These are phyloP conservation scores for Sporothrix sp. DNA, from an alignment of 2,329 filamentous ascomycete species.

Conservation along the genomic window DNA sequence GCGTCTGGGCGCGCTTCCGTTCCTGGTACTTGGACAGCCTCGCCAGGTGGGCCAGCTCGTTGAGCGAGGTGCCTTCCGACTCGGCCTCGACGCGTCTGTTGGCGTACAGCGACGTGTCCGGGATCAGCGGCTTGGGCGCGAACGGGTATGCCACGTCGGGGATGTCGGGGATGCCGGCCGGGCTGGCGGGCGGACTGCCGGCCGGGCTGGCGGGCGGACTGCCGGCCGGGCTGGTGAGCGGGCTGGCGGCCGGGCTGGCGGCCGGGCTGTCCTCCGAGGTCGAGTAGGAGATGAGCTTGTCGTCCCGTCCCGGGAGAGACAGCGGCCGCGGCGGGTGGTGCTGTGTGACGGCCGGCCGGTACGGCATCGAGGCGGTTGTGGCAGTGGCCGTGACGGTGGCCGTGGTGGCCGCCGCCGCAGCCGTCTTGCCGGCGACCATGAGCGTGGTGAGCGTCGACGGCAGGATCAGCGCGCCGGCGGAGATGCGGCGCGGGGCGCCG, in stretches of 20 bases:
- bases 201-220: conserved; percentile 31
- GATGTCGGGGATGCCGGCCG: conserved; percentile 35
- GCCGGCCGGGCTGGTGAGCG: conserved; percentile 31
- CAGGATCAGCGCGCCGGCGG: conserved; percentile 27
- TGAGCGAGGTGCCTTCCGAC: conserved; percentile 57
- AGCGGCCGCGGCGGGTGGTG: not conserved
- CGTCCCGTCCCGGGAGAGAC: not conserved
- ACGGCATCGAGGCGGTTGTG: conserved; percentile 17
- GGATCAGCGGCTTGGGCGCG: conserved; percentile 47
- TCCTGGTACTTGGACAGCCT: conserved; percentile 72
- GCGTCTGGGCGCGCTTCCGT: conserved; percentile 64
- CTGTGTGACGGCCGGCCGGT: not conserved
- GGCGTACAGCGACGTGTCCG: conserved; percentile 56
- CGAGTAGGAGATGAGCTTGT: not conserved
- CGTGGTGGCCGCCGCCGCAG: conserved; percentile 10
- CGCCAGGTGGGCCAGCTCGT: conserved; percentile 69
- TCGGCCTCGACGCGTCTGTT: conserved; percentile 52
- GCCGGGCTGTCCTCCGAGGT: conserved; percentile 18
- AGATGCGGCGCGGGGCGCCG: conserved; percentile 32
- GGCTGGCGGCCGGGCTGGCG: conserved; percentile 32
- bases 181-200: conserved; percentile 31
- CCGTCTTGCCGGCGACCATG: conserved; percentile 13
- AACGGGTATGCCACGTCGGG: conserved; percentile 30
- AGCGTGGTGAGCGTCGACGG: conserved; percentile 12
- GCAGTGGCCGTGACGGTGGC: conserved; percentile 20